These are phyloP conservation scores for Andrographis paniculata DNA, from an alignment of 305 asterid genomes.

Conservation along the genomic window DNA sequence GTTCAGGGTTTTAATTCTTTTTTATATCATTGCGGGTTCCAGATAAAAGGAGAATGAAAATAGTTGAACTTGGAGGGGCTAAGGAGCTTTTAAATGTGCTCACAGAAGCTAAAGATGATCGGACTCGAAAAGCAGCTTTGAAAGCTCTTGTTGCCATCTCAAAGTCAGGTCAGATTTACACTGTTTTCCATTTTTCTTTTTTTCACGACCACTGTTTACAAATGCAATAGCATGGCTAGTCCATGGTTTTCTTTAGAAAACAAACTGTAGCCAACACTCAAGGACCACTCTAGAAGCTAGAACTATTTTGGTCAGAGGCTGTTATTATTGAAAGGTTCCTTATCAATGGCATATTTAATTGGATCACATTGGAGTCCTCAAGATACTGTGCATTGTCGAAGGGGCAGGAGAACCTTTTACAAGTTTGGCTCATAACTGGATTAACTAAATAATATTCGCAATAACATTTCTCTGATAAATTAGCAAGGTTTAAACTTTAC, in stretches of 20 bases:
- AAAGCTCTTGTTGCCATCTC: constrained; percentile 82
- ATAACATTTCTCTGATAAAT: no score
- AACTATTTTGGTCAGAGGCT: no score
- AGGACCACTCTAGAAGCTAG: background rate
- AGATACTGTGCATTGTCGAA: no score
- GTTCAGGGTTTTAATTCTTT: background rate
- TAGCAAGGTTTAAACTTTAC: no score
- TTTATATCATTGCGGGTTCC: constrained; percentile 14
- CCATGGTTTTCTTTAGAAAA: background rate
- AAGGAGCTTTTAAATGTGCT: constrained; percentile 69
- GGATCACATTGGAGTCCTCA: no score
- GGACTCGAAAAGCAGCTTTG: constrained; percentile 70
- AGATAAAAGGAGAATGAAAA: constrained; percentile 78
- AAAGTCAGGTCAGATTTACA: constrained; percentile 54
- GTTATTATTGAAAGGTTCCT: no score
- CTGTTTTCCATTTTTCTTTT: constrained; percentile 1
- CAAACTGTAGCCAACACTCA: background rate
- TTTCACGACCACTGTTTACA: background rate
- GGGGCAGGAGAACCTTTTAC: no score
- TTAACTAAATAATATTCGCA: no score
- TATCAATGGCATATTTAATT: no score
- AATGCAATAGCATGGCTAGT: constrained; percentile 3
- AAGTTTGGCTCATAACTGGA: no score
- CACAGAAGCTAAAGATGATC: constrained; percentile 67
- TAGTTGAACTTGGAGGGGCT: constrained; percentile 83